Base-by-base conservation (phyloP, 805 yeast species). In the Candida silvicultrix region DNA sequence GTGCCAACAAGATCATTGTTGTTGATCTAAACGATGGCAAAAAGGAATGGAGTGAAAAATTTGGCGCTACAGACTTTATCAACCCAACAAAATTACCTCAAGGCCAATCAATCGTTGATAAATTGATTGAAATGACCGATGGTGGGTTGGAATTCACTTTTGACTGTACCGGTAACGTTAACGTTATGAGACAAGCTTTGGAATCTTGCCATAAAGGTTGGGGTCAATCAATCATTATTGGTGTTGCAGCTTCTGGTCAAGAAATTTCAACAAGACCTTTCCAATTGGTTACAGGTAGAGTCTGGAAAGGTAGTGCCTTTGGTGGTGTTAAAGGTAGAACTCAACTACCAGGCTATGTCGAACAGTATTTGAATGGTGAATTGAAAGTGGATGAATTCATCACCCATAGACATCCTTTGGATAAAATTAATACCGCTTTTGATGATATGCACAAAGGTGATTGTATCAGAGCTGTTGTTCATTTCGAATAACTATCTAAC, bases 131-230 rank as follows among this genome's bases (percentile, higher is more conserved):
- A 62, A 71, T 83, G 79, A 89, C 98, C 47, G 98, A 94, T 60
- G 99, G 99, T 58, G 99, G 99, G 45, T 78, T 89, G 53, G 99
- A 94, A 60, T 89, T 66, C 72, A 90, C 99, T 28, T 94, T 94
- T 63, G 99, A 94, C 74, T 90, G 98, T 74, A 94, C 99, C 44
- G 99, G 99, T 72, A 94, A 92, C 63, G 90, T 83, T 51, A 68
- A 78, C 40, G 98, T 94, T 42, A 94, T 94, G 99, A 83, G 98
- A 73, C 75, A 81, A 62, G 99, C 99, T 25, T 77, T 94, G 55
- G 98, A 94, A 75, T 87, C 96, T 20, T 89, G 97, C 67, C 98
- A 94, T 74, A 92, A 90, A 71, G 99, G 99, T 54, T 94, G 99
- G 97, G 99, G 99, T 69, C 81, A 83, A 63, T 89, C 97, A 20